Conservation (phyloP, 2,329 filamentous ascomycete species). For the Aureobasidium sp. region DNA sequence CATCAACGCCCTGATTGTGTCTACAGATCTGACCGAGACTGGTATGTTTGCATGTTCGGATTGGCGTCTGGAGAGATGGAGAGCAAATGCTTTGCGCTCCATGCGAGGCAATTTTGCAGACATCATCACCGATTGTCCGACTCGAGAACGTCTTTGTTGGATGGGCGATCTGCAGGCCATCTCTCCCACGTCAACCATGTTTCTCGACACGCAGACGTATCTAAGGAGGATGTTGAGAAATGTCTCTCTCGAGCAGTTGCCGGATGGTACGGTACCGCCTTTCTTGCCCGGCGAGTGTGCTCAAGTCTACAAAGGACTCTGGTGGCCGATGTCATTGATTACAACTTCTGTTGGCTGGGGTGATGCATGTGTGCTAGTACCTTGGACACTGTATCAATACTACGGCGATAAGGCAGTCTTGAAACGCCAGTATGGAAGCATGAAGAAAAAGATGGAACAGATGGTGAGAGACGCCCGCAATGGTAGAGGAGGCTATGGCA, state of each 20-base stretch:
- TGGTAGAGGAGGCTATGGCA: conserved; percentile 2
- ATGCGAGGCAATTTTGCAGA: conserved; percentile 11
- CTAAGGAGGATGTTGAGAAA: neutral
- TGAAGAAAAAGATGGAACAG: conserved; percentile 11
- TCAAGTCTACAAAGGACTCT: conserved; percentile 6
- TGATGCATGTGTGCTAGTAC: conserved; percentile 10
- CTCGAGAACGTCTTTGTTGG: conserved; percentile 5
- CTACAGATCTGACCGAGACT: neutral
- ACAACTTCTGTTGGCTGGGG: conserved; percentile 4
- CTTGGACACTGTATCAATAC: conserved; percentile 9
- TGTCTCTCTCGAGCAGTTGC: neutral
- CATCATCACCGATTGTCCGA: conserved; percentile 8
- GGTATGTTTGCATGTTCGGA: conserved; percentile 8
- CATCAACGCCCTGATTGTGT: conserved; percentile 1
- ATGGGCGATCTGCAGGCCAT: conserved; percentile 12
- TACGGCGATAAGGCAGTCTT: conserved; percentile 5
- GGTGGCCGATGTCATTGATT: conserved; percentile 3
- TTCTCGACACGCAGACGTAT: conserved; percentile 11
- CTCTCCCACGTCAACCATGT: conserved; percentile 5
- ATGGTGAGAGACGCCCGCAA: neutral
- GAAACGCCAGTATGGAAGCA: conserved; percentile 1
- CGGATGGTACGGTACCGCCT: conserved; percentile 4
- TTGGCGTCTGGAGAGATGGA: conserved; percentile 9
- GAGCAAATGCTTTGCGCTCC: conserved; percentile 4
- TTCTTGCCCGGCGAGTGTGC: conserved; percentile 10